Evolutionary conservation across 441 rosid species (phyloP).

Genomic region (Lepidium campestre): DNA sequence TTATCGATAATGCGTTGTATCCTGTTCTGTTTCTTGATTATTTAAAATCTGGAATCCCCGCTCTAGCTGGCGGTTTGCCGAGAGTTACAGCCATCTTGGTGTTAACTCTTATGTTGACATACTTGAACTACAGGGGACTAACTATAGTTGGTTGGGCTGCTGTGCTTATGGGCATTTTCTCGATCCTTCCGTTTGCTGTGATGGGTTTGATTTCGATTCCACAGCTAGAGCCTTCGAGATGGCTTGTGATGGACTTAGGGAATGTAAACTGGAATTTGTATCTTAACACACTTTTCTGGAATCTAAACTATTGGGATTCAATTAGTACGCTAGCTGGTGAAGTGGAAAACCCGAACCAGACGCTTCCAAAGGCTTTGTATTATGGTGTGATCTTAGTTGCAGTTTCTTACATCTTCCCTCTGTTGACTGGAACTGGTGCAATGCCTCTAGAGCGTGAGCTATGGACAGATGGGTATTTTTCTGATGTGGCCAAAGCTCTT

Average conservation of each 20-base stretch:
- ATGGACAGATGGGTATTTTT: conserved; percentile 66
- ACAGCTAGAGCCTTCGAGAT: conserved; percentile 48
- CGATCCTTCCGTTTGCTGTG: conserved; percentile 56
- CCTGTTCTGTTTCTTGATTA: conserved; percentile 66
- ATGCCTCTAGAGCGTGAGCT: conserved; percentile 42
- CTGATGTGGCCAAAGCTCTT: conserved; percentile 46
- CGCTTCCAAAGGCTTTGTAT: conserved; percentile 52
- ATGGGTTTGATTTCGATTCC: conserved; percentile 64
- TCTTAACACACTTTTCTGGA: conserved; percentile 67
- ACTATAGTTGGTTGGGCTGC: conserved; percentile 60
- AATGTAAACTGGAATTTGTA: conserved; percentile 48
- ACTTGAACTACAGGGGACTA: conserved; percentile 54
- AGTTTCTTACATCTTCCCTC: conserved; percentile 49
- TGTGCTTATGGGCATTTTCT: conserved; percentile 47
- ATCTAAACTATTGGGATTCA: conserved; percentile 75
- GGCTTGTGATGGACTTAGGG: conserved; percentile 41
- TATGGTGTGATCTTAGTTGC: conserved; percentile 51
- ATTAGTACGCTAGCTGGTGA: conserved; percentile 64
- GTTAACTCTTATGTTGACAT: conserved; percentile 44
- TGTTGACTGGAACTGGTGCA: conserved; percentile 54
- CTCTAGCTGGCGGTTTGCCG: conserved; percentile 41
- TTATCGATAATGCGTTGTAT: conserved; percentile 57
- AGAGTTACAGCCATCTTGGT: conserved; percentile 36
- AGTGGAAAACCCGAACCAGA: conserved; percentile 47
- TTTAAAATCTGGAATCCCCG: conserved; percentile 49